phyloP scores from a whole-genome alignment of 2,329 filamentous ascomycete species.

The Colletotrichum coccodes region DNA sequence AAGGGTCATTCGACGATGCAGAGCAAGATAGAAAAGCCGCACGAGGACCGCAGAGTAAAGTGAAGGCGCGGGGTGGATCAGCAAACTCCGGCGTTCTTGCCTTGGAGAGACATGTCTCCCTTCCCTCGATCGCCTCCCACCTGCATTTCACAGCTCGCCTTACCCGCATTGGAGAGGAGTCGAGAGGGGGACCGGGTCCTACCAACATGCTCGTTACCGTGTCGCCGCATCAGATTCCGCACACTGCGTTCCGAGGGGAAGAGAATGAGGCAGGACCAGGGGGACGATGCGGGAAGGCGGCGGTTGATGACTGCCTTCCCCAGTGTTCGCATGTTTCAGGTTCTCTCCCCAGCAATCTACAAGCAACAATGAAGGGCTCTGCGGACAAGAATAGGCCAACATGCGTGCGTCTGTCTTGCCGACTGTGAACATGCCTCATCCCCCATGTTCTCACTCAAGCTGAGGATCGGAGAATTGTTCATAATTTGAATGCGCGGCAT shows the following conservation, averaged over 20 bases:
- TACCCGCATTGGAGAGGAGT: not conserved
- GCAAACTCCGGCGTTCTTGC: conserved; percentile 8
- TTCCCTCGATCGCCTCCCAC: not conserved
- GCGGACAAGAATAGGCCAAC: not conserved
- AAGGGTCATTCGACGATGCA: not conserved
- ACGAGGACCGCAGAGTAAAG: not conserved
- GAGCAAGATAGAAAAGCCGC: not conserved
- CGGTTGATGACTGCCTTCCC: conserved; percentile 14
- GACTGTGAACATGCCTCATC: conserved; percentile 8
- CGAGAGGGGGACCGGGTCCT: not conserved
- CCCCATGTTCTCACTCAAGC: conserved; percentile 12
- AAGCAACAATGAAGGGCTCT: conserved; percentile 24
- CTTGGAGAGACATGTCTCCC: conserved; percentile 11
- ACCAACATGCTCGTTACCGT: not conserved
- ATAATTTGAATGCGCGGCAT: not conserved
- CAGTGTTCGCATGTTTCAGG: conserved; percentile 25
- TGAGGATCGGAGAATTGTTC: not conserved
- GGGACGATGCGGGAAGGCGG: not conserved
- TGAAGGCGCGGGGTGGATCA: conserved; percentile 20
- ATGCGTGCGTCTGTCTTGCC: not conserved
- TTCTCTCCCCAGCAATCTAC: conserved; percentile 23
- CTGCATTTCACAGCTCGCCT: not conserved
- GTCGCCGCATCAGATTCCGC: not conserved
- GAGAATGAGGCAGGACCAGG: not conserved
- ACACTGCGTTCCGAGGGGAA: conserved; percentile 6